A percentile compares a stretch with the other conserved stretches of the same genome.
Conservation (phyloP, 2,329 filamentous ascomycete species). For the Penicillium sp. region DNA sequence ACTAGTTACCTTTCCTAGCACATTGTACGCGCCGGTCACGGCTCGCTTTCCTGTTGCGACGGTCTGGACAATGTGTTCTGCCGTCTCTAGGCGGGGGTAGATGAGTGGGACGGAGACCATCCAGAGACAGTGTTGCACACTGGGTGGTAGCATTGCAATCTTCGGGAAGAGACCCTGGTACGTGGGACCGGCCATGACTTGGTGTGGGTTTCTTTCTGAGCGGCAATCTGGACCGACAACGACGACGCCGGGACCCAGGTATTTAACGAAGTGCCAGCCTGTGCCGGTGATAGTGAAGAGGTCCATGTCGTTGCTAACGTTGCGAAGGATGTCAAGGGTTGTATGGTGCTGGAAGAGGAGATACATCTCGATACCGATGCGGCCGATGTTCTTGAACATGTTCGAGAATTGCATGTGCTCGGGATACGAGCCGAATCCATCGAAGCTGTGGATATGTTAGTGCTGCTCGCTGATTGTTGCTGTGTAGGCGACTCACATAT, state of each 20-base stretch:
- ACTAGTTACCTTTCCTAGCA: slow-evolving; percentile 90
- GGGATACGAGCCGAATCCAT: slow-evolving; percentile 94
- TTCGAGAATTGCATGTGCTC: slow-evolving; percentile 98
- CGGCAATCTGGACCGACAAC: slow-evolving; percentile 88
- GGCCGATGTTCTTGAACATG: slow-evolving; percentile 97
- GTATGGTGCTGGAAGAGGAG: slow-evolving; percentile 98
- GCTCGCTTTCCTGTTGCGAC: slow-evolving; percentile 95
- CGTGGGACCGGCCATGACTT: slow-evolving; percentile 92
- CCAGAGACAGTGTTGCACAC: slow-evolving; percentile 95
- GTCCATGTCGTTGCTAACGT: slow-evolving; percentile 81
- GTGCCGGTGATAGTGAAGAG: slow-evolving; percentile 96
- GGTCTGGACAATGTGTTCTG: slow-evolving; percentile 86
- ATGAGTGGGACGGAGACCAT: slow-evolving; percentile 89
- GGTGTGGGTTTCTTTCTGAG: slow-evolving; percentile 83
- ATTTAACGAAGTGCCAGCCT: slow-evolving; percentile 98
- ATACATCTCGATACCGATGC: slow-evolving; percentile 96
- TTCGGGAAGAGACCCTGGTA: slow-evolving; percentile 98
- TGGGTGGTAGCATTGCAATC: slow-evolving; percentile 82
- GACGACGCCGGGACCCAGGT: slow-evolving; percentile 83
- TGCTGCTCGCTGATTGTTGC: neutral
- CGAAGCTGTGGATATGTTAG: slow-evolving; percentile 62
- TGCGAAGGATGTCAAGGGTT: slow-evolving; percentile 85
- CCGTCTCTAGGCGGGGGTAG: slow-evolving; percentile 86
- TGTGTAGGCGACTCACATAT: slow-evolving; percentile 69
- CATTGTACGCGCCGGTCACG: slow-evolving; percentile 93